Evolutionary conservation across 768 basidiomycete genomes (phyloP).

Genomic region (Tylopilus sp.): DNA sequence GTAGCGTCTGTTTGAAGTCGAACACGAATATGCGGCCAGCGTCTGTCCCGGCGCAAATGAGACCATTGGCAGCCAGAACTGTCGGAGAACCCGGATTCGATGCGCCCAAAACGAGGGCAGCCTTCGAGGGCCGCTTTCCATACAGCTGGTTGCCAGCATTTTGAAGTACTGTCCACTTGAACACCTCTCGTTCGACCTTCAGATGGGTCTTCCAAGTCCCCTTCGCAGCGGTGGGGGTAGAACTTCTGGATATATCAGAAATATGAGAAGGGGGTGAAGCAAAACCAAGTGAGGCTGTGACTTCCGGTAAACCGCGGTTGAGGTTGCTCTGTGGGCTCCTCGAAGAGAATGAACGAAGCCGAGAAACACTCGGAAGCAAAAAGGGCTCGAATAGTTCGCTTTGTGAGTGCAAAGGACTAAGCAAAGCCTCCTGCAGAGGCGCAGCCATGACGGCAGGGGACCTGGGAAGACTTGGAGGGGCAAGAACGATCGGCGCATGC

Average conservation of each 20-base stretch:
- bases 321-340: conserved; percentile 41
- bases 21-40: conserved; percentile 77
- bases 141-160: conserved; percentile 57
- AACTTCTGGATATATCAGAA: conserved; percentile 66
- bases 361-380: conserved; percentile 70
- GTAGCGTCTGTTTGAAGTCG: conserved; percentile 85
- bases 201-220: conserved; percentile 17
- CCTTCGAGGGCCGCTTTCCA: conserved; percentile 50
- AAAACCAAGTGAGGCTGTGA: conserved; percentile 39
- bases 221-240: conserved; percentile 46
- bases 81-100: conserved; percentile 65
- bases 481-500: conserved; percentile 35
- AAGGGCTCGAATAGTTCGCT: conserved; percentile 45
- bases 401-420: background rate
- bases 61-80: conserved; percentile 78
- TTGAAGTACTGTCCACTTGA: conserved; percentile 72
- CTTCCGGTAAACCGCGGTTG: conserved; percentile 42
- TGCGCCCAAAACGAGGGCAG: conserved; percentile 58
- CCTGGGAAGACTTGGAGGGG: conserved; percentile 39
- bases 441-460: conserved; percentile 34
- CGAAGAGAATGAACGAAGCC: conserved; percentile 69
- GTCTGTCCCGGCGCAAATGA: conserved; percentile 87
- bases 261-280: conserved; percentile 64
- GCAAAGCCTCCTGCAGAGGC: conserved; percentile 32
- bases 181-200: conserved; percentile 50